phyloP scores from a whole-genome alignment of 1,139 yeast genomes.

The Geotrichum candidum region DNA sequence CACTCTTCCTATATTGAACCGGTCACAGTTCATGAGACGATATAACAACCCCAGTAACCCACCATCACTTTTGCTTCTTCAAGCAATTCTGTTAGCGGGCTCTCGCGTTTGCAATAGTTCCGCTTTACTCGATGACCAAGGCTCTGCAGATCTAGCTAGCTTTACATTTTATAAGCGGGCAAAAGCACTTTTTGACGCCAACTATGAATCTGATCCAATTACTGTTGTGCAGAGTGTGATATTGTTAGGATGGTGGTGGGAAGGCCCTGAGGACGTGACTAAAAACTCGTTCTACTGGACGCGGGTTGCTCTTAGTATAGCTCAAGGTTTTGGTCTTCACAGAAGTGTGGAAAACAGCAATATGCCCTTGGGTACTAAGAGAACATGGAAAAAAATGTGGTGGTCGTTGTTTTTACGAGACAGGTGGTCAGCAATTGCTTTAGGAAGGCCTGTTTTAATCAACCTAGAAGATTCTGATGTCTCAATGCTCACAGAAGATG shows the following conservation, averaged over 20 bases:
- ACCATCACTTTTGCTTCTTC: conserved; percentile 65
- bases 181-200: conserved; percentile 66
- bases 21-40: conserved; percentile 53
- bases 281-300: conserved; percentile 76
- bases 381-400: conserved; percentile 67
- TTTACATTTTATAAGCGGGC: conserved; percentile 70
- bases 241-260: conserved; percentile 66
- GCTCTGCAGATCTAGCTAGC: conserved; percentile 53
- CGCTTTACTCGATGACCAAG: conserved; percentile 49
- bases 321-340: conserved; percentile 77
- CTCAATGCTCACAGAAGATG: conserved; percentile 61
- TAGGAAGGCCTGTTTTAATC: conserved; percentile 67
- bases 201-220: conserved; percentile 66
- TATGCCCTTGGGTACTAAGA: conserved; percentile 43
- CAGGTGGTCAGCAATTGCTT: conserved; percentile 61
- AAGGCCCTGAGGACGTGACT: conserved; percentile 71
- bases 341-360: conserved; percentile 37
- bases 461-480: conserved; percentile 74
- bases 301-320: conserved; percentile 62
- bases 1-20: conserved; percentile 60
- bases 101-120: conserved; percentile 57
- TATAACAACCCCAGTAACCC: conserved; percentile 56
- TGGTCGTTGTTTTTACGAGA: conserved; percentile 76
- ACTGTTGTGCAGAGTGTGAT: conserved; percentile 61
- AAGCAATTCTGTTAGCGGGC: conserved; percentile 65